These are phyloP conservation scores for Globisporangium yorkense DNA, from an alignment of 352 stramenopile species.

Conservation along the genomic window DNA sequence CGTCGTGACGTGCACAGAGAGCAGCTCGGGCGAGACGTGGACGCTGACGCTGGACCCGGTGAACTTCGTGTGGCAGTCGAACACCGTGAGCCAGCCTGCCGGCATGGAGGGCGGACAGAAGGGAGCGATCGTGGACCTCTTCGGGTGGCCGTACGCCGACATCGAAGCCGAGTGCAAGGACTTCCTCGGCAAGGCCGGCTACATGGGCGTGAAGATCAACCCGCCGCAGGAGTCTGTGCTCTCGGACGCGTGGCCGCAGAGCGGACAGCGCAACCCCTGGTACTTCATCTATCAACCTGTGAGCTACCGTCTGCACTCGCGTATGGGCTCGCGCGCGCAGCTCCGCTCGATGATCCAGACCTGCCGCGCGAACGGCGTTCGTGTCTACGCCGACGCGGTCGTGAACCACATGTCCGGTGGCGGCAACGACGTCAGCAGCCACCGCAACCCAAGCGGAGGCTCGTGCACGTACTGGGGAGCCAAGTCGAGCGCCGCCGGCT, in stretches of 20 bases:
- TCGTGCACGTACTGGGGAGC: constrained; percentile 30
- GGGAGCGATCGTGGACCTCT: constrained; percentile 62
- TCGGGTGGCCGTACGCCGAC: constrained; percentile 60
- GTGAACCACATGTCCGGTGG: constrained; percentile 54
- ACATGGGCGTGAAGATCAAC: constrained; percentile 70
- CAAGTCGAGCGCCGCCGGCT: constrained; percentile 28
- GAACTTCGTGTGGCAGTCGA: constrained; percentile 63
- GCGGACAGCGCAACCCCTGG: constrained; percentile 53
- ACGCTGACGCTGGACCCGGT: constrained; percentile 45
- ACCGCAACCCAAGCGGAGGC: constrained; percentile 14
- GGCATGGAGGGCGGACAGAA: constrained; percentile 42
- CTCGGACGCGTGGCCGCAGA: constrained; percentile 32
- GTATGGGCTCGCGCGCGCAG: constrained; percentile 43
- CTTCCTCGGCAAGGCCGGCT: constrained; percentile 58
- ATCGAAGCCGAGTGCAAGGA: constrained; percentile 55
- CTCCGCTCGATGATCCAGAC: constrained; percentile 61
- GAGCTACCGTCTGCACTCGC: constrained; percentile 53
- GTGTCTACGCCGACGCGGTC: constrained; percentile 54
- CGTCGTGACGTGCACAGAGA: constrained; percentile 19
- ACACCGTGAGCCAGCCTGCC: constrained; percentile 24
- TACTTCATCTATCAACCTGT: constrained; percentile 67
- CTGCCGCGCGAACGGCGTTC: constrained; percentile 47
- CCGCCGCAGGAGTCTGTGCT: constrained; percentile 57
- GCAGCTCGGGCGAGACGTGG: constrained; percentile 13
- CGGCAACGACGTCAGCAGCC: constrained; percentile 38